Evolutionary conservation across 768 basidiomycete species (phyloP), one percentile per base, ranked within the genome.

Genomic region (Leucocoprinus sp.): DNA sequence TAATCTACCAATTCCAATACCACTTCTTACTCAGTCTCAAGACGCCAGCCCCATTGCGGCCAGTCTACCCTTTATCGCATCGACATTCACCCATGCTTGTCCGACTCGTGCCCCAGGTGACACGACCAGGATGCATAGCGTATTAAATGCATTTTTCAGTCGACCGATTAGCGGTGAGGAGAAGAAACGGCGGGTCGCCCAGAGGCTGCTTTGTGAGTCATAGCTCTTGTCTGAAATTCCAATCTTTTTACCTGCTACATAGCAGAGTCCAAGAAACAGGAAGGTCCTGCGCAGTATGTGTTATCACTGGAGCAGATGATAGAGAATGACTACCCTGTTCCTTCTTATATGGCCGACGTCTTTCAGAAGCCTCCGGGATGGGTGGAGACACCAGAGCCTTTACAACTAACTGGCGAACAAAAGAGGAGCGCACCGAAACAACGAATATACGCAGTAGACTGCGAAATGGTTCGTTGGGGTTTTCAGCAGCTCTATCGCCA

Each of bases 31-130:
- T 2, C 55, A 58, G 19, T 49, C 58, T 54, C 17, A 61, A 34
- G 44, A 50, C n/a, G 42, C 45, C 4, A 43, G 44, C 63, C 36
- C 54, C 52, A 15, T 62, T 18, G 52, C 56, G 2, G 47, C 69
- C 1, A 67, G 60, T 19, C 65, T 82, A 18, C 80, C 78, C 2
- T 97, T 76, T 65, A 83, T 80, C 49, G 76, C 76, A 31, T 83
- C 68, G 26, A 88, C 75, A 4, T 99, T 97, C 67, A 88, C 86
- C 47, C 90, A 96, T 65, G 92, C 90, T 11, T 90, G 87, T 52
- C 95, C 93, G 0, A 93, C 93, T 0, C 79, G 84, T 15, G 93
- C 93, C 0, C 93, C 93, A 0, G 96, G 95, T 0, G 95, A 97
- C 53, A 72, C 74, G 43, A 82, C 74, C 27, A 72, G 81, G 34